phyloP scores from a whole-genome alignment of 2,329 filamentous ascomycete genomes.

The Xylaria sp. region DNA sequence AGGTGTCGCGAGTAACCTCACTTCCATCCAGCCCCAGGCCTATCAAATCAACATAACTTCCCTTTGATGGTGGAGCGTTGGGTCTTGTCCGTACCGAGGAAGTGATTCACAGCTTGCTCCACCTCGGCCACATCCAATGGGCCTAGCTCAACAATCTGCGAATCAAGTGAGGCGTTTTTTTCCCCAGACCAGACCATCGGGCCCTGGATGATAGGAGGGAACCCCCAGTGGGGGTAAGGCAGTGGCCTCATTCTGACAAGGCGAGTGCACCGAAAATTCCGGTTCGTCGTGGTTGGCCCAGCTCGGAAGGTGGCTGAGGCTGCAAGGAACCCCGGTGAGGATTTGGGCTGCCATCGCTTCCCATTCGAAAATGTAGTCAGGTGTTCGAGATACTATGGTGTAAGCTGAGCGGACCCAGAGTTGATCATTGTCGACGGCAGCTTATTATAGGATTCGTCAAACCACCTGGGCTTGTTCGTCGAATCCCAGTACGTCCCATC shows the following conservation, averaged over 20 bases:
- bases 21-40: slow-evolving; percentile 36
- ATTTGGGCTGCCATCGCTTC: slow-evolving; percentile 21
- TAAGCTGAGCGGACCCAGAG: not conserved
- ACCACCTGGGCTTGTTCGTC: not conserved
- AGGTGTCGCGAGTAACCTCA: slow-evolving; percentile 35
- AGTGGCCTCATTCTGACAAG: slow-evolving; percentile 12
- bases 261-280: slow-evolving; percentile 7
- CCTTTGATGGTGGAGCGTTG: slow-evolving; percentile 6
- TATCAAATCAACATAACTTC: slow-evolving; percentile 23
- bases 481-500: not conserved
- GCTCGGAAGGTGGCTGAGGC: slow-evolving; percentile 11
- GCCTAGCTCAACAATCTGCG: slow-evolving; percentile 21
- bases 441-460: slow-evolving; percentile 1
- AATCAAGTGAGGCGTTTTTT: slow-evolving; percentile 10
- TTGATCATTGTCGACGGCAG: not conserved
- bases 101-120: slow-evolving; percentile 23
- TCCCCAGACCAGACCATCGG: slow-evolving; percentile 22
- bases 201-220: slow-evolving; percentile 18
- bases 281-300: slow-evolving; percentile 13
- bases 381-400: not conserved
- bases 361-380: not conserved
- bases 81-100: slow-evolving; percentile 24
- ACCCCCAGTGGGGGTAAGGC: slow-evolving; percentile 17
- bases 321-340: slow-evolving; percentile 13
- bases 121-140: slow-evolving; percentile 23